phyloP scores from a whole-genome alignment of 163 green algal species.

The Scenedesmus sp. region DNA sequence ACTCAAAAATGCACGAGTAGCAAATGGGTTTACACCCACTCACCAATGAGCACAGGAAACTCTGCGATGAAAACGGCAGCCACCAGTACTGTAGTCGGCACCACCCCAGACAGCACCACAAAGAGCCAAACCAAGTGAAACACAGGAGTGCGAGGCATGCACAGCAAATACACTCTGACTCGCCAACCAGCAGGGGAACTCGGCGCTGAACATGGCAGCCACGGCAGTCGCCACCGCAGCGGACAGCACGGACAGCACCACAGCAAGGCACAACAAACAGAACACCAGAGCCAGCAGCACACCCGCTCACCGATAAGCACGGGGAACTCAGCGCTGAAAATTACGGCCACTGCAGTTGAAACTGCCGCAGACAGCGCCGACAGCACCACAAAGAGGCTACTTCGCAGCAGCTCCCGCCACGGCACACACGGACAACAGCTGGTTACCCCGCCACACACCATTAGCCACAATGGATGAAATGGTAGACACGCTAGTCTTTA shows the following conservation, averaged over 20 bases:
- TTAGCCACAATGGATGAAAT: neutral
- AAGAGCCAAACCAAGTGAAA: neutral
- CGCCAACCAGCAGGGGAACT: slow-evolving; percentile 19
- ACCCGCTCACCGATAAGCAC: too few species aligned
- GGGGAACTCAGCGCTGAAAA: too few species aligned
- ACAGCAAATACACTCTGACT: too few species aligned
- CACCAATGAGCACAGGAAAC: neutral
- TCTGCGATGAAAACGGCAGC: too few species aligned
- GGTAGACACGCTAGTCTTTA: neutral
- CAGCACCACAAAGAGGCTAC: slow-evolving; percentile 16
- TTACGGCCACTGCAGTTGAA: slow-evolving; percentile 7
- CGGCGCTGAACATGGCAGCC: slow-evolving; percentile 40
- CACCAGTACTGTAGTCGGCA: too few species aligned
- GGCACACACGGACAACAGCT: neutral
- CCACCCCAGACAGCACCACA: neutral
- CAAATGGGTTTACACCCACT: neutral
- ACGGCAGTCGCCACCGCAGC: slow-evolving; percentile 30
- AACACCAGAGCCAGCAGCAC: too few species aligned
- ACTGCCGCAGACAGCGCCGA: slow-evolving; percentile 15
- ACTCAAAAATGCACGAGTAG: too few species aligned
- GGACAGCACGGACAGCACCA: slow-evolving; percentile 3
- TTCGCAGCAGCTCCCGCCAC: slow-evolving; percentile 34
- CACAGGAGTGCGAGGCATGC: too few species aligned
- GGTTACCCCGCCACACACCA: neutral
- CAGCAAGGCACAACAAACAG: too few species aligned